phyloP scores from a whole-genome alignment of 1,284 basidiomycete genomes.

The Leccinum subspadiceum region DNA sequence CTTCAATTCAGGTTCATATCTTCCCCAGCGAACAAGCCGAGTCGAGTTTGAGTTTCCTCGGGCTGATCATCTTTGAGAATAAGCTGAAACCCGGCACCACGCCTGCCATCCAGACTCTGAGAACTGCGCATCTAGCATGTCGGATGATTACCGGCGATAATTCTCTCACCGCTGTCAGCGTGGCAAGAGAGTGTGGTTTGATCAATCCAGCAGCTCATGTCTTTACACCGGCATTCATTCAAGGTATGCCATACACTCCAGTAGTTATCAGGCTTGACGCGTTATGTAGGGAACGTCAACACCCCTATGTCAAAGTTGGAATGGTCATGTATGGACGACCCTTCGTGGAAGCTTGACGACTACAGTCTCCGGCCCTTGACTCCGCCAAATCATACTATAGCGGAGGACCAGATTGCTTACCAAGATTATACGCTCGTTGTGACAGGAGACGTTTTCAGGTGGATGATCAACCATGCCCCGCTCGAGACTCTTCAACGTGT shows the following conservation, averaged over 20 bases:
- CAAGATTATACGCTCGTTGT: slow-evolving; percentile 93
- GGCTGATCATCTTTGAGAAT: slow-evolving; percentile 98
- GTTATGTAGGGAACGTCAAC: slow-evolving; percentile 53
- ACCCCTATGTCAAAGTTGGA: slow-evolving; percentile 71
- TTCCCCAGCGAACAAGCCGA: slow-evolving; percentile 88
- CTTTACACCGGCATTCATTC: slow-evolving; percentile 83
- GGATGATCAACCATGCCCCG: slow-evolving; percentile 97
- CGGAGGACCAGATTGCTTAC: slow-evolving; percentile 66
- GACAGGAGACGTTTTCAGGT: slow-evolving; percentile 97
- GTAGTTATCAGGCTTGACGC: not conserved
- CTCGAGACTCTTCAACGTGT: slow-evolving; percentile 92
- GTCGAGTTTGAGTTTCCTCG: slow-evolving; percentile 80
- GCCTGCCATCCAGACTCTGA: slow-evolving; percentile 87
- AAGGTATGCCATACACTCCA: slow-evolving; percentile 48
- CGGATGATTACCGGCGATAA: slow-evolving; percentile 99
- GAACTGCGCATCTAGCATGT: slow-evolving; percentile 88
- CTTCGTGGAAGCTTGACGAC: slow-evolving; percentile 80
- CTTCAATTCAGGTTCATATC: slow-evolving; percentile 1
- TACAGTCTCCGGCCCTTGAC: slow-evolving; percentile 83
- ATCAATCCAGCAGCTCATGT: slow-evolving; percentile 89
- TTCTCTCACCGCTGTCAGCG: slow-evolving; percentile 93
- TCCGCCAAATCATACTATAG: slow-evolving; percentile 64
- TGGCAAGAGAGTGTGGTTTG: slow-evolving; percentile 92
- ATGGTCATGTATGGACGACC: slow-evolving; percentile 94
- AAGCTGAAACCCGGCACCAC: slow-evolving; percentile 85